Conservation (phyloP, 1,139 yeast genomes). For the Hyphopichia pseudoburtonii region DNA sequence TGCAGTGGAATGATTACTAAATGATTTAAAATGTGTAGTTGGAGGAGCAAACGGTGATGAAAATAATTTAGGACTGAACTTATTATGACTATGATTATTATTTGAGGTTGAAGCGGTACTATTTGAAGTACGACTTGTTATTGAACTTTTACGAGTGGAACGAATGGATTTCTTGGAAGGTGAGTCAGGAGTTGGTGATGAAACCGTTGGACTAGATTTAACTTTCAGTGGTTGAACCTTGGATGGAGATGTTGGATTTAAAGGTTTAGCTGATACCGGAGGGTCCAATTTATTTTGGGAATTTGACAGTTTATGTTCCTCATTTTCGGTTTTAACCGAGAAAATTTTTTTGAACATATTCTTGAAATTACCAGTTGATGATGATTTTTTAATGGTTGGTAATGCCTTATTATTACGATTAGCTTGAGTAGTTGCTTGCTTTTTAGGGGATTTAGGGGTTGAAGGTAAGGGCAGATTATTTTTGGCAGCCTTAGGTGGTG, state of each 20-base stretch:
- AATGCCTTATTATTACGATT: background rate
- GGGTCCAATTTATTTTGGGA: constrained; percentile 1
- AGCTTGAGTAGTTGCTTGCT: too few species aligned
- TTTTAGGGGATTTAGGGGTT: background rate
- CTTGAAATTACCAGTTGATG: constrained; percentile 13
- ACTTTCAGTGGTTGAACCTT: too few species aligned
- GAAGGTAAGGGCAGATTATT: background rate
- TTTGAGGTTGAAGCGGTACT: background rate
- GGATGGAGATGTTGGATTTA: background rate
- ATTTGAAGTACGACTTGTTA: background rate
- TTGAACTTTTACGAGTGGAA: background rate
- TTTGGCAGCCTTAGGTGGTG: background rate
- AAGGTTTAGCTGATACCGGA: background rate
- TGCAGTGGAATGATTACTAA: background rate
- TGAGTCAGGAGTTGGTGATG: constrained; percentile 1
- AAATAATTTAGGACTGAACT: background rate
- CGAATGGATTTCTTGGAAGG: background rate
- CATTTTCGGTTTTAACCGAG: background rate
- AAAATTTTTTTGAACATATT: constrained; percentile 5
- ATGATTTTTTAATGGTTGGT: constrained; percentile 6
- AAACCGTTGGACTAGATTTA: background rate
- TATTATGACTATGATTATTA: too few species aligned
- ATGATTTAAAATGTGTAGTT: constrained; percentile 12
- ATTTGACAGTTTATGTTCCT: too few species aligned
- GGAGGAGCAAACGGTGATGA: background rate